A percentile compares a stretch with the other conserved stretches of the same genome.
These are phyloP conservation scores for Cephalotrichum gorgonifer DNA, from an alignment of 2,329 filamentous ascomycete genomes.

Conservation along the genomic window DNA sequence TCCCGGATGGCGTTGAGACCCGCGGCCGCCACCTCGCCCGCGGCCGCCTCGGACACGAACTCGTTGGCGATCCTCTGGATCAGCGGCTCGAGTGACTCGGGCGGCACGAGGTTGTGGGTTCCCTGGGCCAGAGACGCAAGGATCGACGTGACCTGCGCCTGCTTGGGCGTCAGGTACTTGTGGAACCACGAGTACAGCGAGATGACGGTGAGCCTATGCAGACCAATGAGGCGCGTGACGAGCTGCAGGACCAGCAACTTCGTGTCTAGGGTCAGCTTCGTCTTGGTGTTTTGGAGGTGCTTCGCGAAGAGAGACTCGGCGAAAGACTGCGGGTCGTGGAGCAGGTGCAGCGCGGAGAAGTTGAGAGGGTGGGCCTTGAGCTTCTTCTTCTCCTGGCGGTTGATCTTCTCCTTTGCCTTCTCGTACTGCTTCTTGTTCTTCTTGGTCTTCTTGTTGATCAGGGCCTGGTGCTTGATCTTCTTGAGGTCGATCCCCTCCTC, in stretches of 20 bases:
- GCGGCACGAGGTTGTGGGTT: slow-evolving; percentile 82
- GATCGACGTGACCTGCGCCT: slow-evolving; percentile 86
- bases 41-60: slow-evolving; percentile 91
- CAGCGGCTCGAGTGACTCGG: slow-evolving; percentile 82
- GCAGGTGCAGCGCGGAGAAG: slow-evolving; percentile 87
- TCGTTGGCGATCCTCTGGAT: slow-evolving; percentile 96
- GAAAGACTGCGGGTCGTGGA: slow-evolving; percentile 91
- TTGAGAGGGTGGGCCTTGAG: slow-evolving; percentile 78
- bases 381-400: slow-evolving; percentile 80
- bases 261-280: slow-evolving; percentile 76
- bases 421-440: slow-evolving; percentile 74
- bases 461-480: slow-evolving; percentile 72
- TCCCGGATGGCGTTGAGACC: slow-evolving; percentile 93
- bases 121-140: slow-evolving; percentile 86
- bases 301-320: slow-evolving; percentile 83
- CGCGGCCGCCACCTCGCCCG: slow-evolving; percentile 81
- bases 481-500: slow-evolving; percentile 70
- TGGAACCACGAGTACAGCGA: slow-evolving; percentile 94
- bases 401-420: slow-evolving; percentile 72
- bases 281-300: slow-evolving; percentile 79
- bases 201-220: slow-evolving; percentile 86
- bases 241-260: slow-evolving; percentile 85
- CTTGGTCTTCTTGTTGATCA: slow-evolving; percentile 93
- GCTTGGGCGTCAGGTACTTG: slow-evolving; percentile 79
- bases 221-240: slow-evolving; percentile 78